Evolutionary conservation across 164 flowering plant genomes (phyloP).

Genomic region (Vitis riparia): DNA sequence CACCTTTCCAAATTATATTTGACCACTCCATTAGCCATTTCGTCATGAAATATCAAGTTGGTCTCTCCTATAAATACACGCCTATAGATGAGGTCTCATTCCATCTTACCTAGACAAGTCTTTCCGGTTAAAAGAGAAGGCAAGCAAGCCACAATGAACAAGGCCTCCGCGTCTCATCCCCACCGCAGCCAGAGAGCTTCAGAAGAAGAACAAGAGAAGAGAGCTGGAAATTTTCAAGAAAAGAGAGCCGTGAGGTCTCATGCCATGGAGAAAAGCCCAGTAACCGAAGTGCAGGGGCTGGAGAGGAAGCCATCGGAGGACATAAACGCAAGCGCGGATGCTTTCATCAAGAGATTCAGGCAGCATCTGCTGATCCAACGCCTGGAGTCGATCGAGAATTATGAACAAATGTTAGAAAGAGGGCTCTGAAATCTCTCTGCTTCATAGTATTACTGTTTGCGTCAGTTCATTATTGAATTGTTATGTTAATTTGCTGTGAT

Average conservation of each 20-base stretch:
- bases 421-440: constrained; percentile 25
- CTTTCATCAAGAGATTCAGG: constrained; percentile 68
- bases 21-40: too few species aligned
- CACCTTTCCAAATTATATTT: too few species aligned
- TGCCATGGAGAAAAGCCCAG: constrained; percentile 3
- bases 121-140: not conserved
- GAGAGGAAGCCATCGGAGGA: constrained; percentile 48
- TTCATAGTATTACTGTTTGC: not conserved
- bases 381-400: constrained; percentile 75
- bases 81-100: not conserved
- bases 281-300: constrained; percentile 15
- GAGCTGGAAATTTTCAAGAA: not conserved
- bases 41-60: too few species aligned
- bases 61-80: too few species aligned
- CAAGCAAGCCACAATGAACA: constrained; percentile 13
- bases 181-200: not conserved
- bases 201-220: not conserved
- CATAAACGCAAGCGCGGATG: constrained; percentile 67
- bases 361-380: constrained; percentile 64
- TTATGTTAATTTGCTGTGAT: too few species aligned
- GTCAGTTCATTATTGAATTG: not conserved
- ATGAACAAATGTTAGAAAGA: constrained; percentile 60
- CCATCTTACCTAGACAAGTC: not conserved
- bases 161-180: constrained; percentile 6
- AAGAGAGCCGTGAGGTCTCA: constrained; percentile 5